A percentile compares a stretch with the other conserved stretches of the same genome.
These are phyloP conservation scores for Magnaporthiopsis poae DNA, from an alignment of 2,329 filamentous ascomycete genomes.

Conservation along the genomic window DNA sequence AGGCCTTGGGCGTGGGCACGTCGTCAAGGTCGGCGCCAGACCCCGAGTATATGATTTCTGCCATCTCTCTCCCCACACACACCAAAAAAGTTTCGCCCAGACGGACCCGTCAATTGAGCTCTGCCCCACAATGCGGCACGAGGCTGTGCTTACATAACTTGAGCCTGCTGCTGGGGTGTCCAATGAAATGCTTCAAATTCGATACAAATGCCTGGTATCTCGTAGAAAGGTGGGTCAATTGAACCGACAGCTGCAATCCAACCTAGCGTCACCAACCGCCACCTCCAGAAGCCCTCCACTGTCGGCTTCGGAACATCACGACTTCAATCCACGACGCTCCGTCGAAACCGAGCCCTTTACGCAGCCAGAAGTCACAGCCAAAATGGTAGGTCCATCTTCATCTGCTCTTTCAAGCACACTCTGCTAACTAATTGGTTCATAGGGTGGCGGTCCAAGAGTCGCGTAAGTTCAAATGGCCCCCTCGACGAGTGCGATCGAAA, in stretches of 20 bases:
- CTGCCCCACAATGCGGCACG: neutral
- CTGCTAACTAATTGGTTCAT: constrained; percentile 29
- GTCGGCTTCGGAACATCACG: constrained; percentile 12
- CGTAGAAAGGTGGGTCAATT: neutral
- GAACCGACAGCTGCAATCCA: neutral
- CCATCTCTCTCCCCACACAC: neutral
- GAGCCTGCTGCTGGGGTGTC: neutral
- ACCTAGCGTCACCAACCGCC: neutral
- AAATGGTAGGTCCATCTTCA: constrained; percentile 40
- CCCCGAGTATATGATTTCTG: neutral
- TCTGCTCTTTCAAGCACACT: neutral
- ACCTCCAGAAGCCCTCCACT: constrained; percentile 13
- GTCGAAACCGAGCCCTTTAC: neutral
- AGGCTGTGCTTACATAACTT: constrained; percentile 7
- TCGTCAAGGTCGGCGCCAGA: neutral
- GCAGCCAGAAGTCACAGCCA: constrained; percentile 23
- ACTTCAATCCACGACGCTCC: neutral
- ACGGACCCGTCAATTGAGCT: constrained; percentile 1
- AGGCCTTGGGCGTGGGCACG: neutral
- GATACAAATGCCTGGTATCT: neutral
- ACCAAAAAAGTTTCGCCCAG: constrained; percentile 12
- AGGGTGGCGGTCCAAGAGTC: constrained; percentile 67
- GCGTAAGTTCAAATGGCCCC: constrained; percentile 33
- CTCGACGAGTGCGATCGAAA: neutral
- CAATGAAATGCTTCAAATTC: neutral